Evolutionary conservation across 768 basidiomycete genomes (phyloP).

Genomic region (Naganishia antarctica): DNA sequence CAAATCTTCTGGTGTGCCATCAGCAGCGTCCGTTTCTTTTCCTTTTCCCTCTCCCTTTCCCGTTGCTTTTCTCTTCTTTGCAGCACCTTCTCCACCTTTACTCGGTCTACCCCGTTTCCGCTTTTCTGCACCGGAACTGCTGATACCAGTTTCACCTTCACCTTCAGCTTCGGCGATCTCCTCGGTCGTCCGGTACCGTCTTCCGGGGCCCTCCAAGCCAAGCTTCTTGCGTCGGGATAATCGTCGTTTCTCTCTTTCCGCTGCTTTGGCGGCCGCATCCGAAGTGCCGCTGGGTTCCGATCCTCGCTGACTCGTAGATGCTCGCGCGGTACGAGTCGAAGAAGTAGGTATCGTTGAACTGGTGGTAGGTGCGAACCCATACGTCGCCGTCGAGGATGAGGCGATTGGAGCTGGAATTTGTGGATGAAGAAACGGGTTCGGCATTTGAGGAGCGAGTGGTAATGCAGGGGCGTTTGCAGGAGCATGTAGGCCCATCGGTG

Average conservation of each 20-base stretch:
- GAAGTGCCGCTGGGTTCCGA: background rate
- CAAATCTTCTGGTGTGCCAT: background rate
- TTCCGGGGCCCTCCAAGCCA: conserved; percentile 2
- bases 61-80: background rate
- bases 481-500: background rate
- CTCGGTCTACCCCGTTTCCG: background rate
- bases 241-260: conserved; percentile 18
- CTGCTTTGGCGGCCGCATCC: background rate
- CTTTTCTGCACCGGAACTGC: background rate
- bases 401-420: conserved; percentile 6
- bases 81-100: background rate
- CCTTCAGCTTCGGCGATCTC: background rate
- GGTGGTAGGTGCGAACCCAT: background rate
- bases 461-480: background rate
- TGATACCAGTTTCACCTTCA: background rate
- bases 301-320: background rate
- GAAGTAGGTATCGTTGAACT: background rate
- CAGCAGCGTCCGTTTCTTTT: background rate
- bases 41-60: background rate
- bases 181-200: background rate
- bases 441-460: conserved; percentile 17
- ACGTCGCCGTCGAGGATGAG: background rate
- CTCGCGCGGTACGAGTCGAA: background rate
- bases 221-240: conserved; percentile 2
- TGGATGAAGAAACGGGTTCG: conserved; percentile 19